These are phyloP conservation scores for Gamsiella multidivaricata DNA, from an alignment of 192 early-diverging fungal genomes.

Conservation along the genomic window DNA sequence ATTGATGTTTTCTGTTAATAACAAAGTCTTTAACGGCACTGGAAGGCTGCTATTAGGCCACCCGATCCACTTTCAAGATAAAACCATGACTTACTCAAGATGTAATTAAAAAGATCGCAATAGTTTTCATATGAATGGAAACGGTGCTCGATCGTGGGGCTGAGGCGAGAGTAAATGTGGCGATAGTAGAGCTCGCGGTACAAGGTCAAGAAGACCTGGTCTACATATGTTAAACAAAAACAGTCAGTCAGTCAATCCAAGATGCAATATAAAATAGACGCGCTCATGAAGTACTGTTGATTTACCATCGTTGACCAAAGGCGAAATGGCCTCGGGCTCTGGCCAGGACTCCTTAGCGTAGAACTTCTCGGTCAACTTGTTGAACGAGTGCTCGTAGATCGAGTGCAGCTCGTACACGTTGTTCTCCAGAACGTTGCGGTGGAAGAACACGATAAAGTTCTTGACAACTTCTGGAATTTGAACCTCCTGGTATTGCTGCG, in stretches of 20 bases:
- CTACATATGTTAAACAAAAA: slow-evolving; percentile 44
- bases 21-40: no score
- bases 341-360: slow-evolving; percentile 92
- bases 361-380: slow-evolving; percentile 91
- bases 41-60: no score
- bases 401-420: slow-evolving; percentile 87
- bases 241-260: neutral
- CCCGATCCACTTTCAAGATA: no score
- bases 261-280: neutral
- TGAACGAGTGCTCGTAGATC: slow-evolving; percentile 92
- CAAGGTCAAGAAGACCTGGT: slow-evolving; percentile 89
- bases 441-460: slow-evolving; percentile 86
- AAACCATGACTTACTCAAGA: slow-evolving; percentile 84
- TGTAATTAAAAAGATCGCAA: slow-evolving; percentile 96
- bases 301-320: slow-evolving; percentile 86
- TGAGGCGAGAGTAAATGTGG: slow-evolving; percentile 93
- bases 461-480: slow-evolving; percentile 87
- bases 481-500: slow-evolving; percentile 55
- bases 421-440: slow-evolving; percentile 81
- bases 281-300: no score
- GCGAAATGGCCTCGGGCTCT: slow-evolving; percentile 82
- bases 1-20: no score
- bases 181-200: slow-evolving; percentile 98
- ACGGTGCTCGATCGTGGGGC: slow-evolving; percentile 89
- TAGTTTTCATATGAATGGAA: slow-evolving; percentile 96